These are phyloP conservation scores for Yamadazyma endophytica DNA, from an alignment of 805 yeast species.

Conservation along the genomic window DNA sequence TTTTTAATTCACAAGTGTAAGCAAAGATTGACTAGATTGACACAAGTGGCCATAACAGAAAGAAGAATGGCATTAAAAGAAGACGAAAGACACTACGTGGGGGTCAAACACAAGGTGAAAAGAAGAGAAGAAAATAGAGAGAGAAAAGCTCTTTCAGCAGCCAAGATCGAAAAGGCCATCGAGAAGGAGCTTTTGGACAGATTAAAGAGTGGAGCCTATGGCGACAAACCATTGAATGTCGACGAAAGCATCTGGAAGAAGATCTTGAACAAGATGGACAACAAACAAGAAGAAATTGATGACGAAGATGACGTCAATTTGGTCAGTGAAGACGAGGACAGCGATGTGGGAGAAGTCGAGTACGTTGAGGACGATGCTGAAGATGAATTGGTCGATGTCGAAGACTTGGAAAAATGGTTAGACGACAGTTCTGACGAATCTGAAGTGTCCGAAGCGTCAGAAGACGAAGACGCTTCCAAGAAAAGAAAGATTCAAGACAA, in stretches of 20 bases:
- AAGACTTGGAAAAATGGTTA: constrained; percentile 88
- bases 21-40: constrained; percentile 89
- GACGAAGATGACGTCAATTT: constrained; percentile 52
- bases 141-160: constrained; percentile 94
- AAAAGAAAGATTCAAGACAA: constrained; percentile 38
- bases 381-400: constrained; percentile 86
- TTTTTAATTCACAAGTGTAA: constrained; percentile 90
- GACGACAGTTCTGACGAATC: constrained; percentile 40
- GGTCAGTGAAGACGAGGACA: constrained; percentile 41
- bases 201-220: constrained; percentile 96
- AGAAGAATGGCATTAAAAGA: constrained; percentile 87
- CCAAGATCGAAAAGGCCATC: constrained; percentile 92
- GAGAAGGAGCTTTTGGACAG: constrained; percentile 94
- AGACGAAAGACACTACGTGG: constrained; percentile 90
- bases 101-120: constrained; percentile 89
- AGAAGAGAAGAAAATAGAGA: constrained; percentile 93
- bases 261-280: constrained; percentile 70
- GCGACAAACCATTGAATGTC: constrained; percentile 95
- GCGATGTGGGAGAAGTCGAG: constrained; percentile 74
- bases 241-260: constrained; percentile 95
- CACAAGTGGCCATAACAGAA: constrained; percentile 93
- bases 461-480: constrained; percentile 28
- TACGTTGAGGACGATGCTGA: constrained; percentile 89
- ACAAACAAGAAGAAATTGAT: constrained; percentile 65
- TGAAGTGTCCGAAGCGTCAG: constrained; percentile 30